Percentiles rank a stretch among this genome's conserved stretches.
These are phyloP conservation scores for Pyrenopolyporus hunteri DNA, from an alignment of 495 filamentous ascomycete species.

Conservation along the genomic window DNA sequence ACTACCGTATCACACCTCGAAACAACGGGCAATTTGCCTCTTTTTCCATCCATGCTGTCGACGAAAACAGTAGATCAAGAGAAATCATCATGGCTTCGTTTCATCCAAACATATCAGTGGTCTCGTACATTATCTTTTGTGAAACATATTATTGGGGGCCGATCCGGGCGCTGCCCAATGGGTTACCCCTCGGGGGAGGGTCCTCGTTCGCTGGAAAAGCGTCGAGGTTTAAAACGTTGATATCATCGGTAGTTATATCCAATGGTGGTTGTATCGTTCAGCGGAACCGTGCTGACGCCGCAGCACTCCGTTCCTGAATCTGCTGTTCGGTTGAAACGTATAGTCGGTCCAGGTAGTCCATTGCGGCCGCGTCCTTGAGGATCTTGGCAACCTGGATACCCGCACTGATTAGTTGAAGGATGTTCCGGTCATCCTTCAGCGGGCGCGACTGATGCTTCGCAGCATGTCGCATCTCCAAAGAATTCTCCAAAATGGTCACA, in stretches of 20 bases:
- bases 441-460: slow-evolving; percentile 83
- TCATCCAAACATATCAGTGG: slow-evolving; percentile 27
- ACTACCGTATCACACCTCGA: slow-evolving; percentile 21
- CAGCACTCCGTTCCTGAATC: slow-evolving; percentile 69
- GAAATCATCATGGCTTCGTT: slow-evolving; percentile 40
- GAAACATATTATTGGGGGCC: slow-evolving; percentile 36
- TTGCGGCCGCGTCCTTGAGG: slow-evolving; percentile 78
- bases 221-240: slow-evolving; percentile 32
- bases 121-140: slow-evolving; percentile 33
- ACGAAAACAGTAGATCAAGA: slow-evolving; percentile 19
- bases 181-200: slow-evolving; percentile 9
- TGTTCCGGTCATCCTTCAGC: slow-evolving; percentile 87
- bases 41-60: slow-evolving; percentile 14
- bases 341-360: slow-evolving; percentile 78
- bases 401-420: slow-evolving; percentile 83
- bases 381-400: slow-evolving; percentile 88
- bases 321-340: slow-evolving; percentile 71
- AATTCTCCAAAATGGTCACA: slow-evolving; percentile 81
- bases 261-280: slow-evolving; percentile 29
- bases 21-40: slow-evolving; percentile 16
- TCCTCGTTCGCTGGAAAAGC: slow-evolving; percentile 29
- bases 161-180: slow-evolving; percentile 17
- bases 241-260: slow-evolving; percentile 26
- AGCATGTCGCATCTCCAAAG: slow-evolving; percentile 82
- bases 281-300: slow-evolving; percentile 52